Base-by-base conservation (phyloP, 1,284 basidiomycete species). In the Xerocomus amazonicus region DNA sequence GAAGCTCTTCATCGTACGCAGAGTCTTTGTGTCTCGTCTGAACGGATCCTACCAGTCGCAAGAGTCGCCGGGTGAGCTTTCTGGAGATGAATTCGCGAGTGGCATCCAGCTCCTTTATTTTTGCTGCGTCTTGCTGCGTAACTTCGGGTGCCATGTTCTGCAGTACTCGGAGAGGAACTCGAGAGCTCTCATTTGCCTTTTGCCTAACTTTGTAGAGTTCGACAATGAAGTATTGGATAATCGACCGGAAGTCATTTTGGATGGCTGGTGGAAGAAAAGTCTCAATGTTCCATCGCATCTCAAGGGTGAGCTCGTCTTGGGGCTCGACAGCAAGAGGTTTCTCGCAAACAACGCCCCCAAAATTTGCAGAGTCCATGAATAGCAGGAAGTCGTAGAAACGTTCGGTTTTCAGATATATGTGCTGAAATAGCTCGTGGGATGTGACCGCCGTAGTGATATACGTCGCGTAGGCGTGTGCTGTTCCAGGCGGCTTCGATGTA, bases 231-330 rank as follows among this genome's bases (percentile, higher is more conserved):
- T 81, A 85, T 39, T 90, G 90, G 16, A 97, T 74, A 36, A 84
- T 77, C 10, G 77, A 69, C 47, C 79, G 77, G 62, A 99, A 98
- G 56, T 93, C 82, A 9, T 78, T 72, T 61, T 96, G 95, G 29
- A 96, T 75, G 6, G 85, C 84, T 0, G 79, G 79, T 0, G 97
- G 96, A 9, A 99, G 81, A 77, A 97, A 98, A 0, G 82, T 80
- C 53, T 88, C 80, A 55, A 99, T 92, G 67, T 99, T 99, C 95
- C 96, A 99, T 54, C 84, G 81, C 89, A 95, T 93, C 61, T 93
- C 90, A 50, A 97, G 76, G 3, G 79, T 71, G 16, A 90, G 72
- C 43, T 82, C 79, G 37, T 84, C 77, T 0, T 88, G 83, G 17
- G 79, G 76, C 39, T 87, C 83, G 13, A 83, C 62, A 6, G 84